A percentile compares a stretch with the other conserved stretches of the same genome.
Evolutionary conservation across 768 basidiomycete genomes (phyloP).

Genomic region (Tubosaeta sp.): DNA sequence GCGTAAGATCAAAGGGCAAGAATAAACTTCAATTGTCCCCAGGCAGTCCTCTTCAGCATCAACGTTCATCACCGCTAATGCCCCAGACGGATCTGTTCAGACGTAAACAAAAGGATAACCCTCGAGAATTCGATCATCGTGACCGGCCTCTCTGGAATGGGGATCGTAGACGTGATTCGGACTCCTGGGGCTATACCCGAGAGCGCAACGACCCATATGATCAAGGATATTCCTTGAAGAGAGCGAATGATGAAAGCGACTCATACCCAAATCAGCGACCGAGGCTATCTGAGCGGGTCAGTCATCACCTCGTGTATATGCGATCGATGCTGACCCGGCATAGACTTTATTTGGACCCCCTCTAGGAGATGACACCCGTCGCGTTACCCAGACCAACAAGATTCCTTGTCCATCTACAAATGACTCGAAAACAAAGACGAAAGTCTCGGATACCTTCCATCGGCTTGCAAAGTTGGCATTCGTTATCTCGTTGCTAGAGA

Average conservation of each 20-base stretch:
- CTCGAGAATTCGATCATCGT: slow-evolving; percentile 21
- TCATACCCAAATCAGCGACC: slow-evolving; percentile 26
- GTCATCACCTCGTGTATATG: slow-evolving; percentile 4
- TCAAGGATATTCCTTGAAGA: slow-evolving; percentile 20
- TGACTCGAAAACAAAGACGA: slow-evolving; percentile 5
- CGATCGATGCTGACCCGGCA: slow-evolving; percentile 9
- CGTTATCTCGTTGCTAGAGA: slow-evolving; percentile 4
- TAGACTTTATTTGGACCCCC: slow-evolving; percentile 13
- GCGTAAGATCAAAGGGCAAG: slow-evolving; percentile 21
- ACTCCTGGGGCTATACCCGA: slow-evolving; percentile 17
- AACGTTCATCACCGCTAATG: slow-evolving; percentile 35
- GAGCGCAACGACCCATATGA: slow-evolving; percentile 16
- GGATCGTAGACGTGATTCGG: slow-evolving; percentile 24
- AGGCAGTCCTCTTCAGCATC: slow-evolving; percentile 14
- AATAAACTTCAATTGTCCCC: slow-evolving; percentile 17
- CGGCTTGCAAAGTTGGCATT: slow-evolving; percentile 34
- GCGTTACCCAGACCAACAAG: slow-evolving; percentile 8
- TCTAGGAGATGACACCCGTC: slow-evolving; percentile 1
- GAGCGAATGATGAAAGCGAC: slow-evolving; percentile 22
- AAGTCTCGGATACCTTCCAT: slow-evolving; percentile 33
- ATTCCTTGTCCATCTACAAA: not conserved
- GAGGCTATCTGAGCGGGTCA: slow-evolving; percentile 24
- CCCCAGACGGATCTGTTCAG: slow-evolving; percentile 44
- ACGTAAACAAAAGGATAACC: slow-evolving; percentile 22
- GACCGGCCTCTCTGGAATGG: slow-evolving; percentile 18